A percentile compares a stretch with the other conserved stretches of the same genome.
phyloP scores from a whole-genome alignment of 148 eudicot species.

The Vaccinium darrowii region DNA sequence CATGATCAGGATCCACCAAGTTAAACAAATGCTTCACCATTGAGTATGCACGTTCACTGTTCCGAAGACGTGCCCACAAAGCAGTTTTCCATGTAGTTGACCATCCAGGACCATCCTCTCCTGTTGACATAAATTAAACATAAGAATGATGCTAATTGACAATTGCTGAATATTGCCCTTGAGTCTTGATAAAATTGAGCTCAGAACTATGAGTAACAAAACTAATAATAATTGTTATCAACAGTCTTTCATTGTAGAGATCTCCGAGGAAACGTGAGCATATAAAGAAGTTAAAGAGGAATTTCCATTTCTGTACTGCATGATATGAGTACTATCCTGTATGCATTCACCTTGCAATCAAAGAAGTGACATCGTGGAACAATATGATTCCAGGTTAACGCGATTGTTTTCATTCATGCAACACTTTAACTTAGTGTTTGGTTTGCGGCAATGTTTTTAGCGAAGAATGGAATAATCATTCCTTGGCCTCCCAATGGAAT shows the following conservation, averaged over 20 bases:
- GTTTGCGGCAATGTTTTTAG: neutral
- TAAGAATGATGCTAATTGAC: neutral
- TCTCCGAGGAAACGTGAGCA: neutral
- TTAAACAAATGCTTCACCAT: slow-evolving; percentile 77
- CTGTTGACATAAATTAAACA: slow-evolving; percentile 22
- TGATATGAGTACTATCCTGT: neutral
- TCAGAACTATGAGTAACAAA: neutral
- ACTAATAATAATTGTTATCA: neutral
- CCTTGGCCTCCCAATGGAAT: neutral
- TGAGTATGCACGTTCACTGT: slow-evolving; percentile 62
- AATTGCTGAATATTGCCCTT: neutral
- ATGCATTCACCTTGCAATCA: neutral
- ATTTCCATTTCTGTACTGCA: neutral
- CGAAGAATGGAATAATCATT: neutral
- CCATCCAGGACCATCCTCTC: slow-evolving; percentile 91
- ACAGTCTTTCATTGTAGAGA: neutral
- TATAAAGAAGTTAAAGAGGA: neutral
- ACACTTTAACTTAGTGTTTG: neutral
- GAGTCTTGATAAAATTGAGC: neutral
- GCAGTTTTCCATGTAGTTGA: slow-evolving; percentile 85
- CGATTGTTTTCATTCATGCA: neutral
- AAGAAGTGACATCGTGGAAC: neutral
- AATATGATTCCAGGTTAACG: neutral
- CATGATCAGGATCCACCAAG: slow-evolving; percentile 71
- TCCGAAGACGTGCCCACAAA: slow-evolving; percentile 69